These are phyloP conservation scores for Tolypocladium endophyticum DNA, from an alignment of 2,329 filamentous ascomycete genomes.

Conservation along the genomic window DNA sequence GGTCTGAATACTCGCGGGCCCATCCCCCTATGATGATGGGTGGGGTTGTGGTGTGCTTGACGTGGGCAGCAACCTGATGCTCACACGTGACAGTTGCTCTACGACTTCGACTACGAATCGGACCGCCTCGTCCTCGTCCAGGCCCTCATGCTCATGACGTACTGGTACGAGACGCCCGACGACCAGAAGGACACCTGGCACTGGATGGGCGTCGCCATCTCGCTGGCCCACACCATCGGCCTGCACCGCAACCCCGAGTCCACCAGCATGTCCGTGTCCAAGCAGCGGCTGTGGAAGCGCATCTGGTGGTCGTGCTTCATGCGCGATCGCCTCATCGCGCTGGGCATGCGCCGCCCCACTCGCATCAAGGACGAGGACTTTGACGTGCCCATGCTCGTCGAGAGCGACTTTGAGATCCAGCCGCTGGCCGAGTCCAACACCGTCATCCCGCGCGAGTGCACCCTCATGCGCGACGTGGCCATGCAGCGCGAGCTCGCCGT, in stretches of 20 bases:
- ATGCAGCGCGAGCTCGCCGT: constrained; percentile 71
- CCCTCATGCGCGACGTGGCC: constrained; percentile 55
- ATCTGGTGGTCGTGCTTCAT: constrained; percentile 99
- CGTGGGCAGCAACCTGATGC: constrained; percentile 2
- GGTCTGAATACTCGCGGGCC: too few relatives aligned
- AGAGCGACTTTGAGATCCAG: constrained; percentile 75
- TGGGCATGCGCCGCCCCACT: constrained; percentile 88
- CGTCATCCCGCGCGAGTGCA: constrained; percentile 60
- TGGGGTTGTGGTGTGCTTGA: not conserved
- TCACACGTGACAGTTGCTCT: constrained; percentile 53
- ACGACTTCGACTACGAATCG: constrained; percentile 91
- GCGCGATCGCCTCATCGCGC: constrained; percentile 81
- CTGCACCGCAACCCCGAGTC: constrained; percentile 75
- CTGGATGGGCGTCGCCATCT: constrained; percentile 96
- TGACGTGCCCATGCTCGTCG: constrained; percentile 79
- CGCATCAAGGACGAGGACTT: constrained; percentile 90
- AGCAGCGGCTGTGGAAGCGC: constrained; percentile 81
- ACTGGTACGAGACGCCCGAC: constrained; percentile 95
- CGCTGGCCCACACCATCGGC: constrained; percentile 85
- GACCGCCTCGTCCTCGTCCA: constrained; percentile 86
- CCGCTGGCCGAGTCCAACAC: constrained; percentile 56
- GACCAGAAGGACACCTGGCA: constrained; percentile 98
- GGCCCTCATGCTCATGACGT: constrained; percentile 82
- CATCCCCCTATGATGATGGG: not conserved
- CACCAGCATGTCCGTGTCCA: constrained; percentile 61